Evolutionary conservation across 306 rosid genomes (phyloP).

Genomic region (Rosa lucieae): DNA sequence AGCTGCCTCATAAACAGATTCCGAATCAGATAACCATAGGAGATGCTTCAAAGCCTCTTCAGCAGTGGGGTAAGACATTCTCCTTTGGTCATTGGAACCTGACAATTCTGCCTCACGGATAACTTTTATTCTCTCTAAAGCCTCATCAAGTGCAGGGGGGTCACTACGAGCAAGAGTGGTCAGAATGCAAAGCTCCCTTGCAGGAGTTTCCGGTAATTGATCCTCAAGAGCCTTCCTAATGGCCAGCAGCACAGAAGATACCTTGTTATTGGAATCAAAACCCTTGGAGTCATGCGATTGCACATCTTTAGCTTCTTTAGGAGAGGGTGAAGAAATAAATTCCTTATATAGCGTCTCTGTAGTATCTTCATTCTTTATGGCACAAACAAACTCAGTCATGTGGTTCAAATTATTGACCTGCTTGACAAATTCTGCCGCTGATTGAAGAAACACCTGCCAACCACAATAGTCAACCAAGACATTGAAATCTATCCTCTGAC

Average conservation of each 20-base stretch:
- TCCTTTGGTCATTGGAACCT: constrained; percentile 53
- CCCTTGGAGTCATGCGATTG: constrained; percentile 35
- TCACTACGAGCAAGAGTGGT: constrained; percentile 93
- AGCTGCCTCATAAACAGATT: constrained; percentile 88
- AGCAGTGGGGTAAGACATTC: constrained; percentile 67
- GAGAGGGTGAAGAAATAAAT: constrained; percentile 39
- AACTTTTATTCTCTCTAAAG: constrained; percentile 77
- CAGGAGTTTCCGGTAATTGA: constrained; percentile 67
- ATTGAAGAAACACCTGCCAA: constrained; percentile 68
- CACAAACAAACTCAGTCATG: constrained; percentile 95
- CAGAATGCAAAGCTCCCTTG: constrained; percentile 90
- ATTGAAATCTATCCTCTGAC: constrained; percentile 93
- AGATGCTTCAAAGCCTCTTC: constrained; percentile 98
- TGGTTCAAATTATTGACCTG: constrained; percentile 79
- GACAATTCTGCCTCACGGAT: constrained; percentile 83
- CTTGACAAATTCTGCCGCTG: constrained; percentile 76
- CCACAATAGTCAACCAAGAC: constrained; percentile 82
- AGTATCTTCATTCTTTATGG: constrained; percentile 73
- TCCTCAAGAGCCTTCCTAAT: constrained; percentile 84
- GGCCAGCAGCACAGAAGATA: constrained; percentile 71
- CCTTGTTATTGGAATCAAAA: constrained; percentile 55
- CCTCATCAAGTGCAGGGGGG: constrained; percentile 95
- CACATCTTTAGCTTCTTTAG: constrained; percentile 40
- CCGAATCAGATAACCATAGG: constrained; percentile 86
- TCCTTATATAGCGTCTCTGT: constrained; percentile 66